Evolutionary conservation across 179 eudicot genomes (phyloP).

Genomic region (Camellia oleifera): DNA sequence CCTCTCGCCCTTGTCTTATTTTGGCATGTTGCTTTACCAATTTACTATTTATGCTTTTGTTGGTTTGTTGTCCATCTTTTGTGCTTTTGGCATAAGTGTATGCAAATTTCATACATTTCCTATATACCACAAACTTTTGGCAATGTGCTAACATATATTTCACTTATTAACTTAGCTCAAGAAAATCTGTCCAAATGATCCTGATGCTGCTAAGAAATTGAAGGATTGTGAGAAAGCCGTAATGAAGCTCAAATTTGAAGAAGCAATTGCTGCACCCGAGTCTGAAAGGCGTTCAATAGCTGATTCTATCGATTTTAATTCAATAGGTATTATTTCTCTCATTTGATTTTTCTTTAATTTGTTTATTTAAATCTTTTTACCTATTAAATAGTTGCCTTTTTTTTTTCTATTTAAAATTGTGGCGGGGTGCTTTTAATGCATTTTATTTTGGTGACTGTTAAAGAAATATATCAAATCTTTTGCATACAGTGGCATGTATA

Average conservation of each 20-base stretch:
- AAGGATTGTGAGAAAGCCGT: constrained; percentile 99
- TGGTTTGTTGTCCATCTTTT: background rate
- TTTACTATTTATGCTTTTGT: background rate
- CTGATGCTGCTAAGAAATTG: constrained; percentile 90
- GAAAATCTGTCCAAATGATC: constrained; percentile 87
- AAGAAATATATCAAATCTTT: background rate
- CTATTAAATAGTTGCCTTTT: background rate
- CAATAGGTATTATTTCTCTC: constrained; percentile 55
- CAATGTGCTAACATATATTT: constrained; percentile 9
- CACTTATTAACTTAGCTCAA: constrained; percentile 53
- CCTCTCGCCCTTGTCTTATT: background rate
- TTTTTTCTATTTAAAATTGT: background rate
- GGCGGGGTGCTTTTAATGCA: background rate
- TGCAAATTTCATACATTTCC: background rate
- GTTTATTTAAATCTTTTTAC: background rate
- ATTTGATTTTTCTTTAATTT: background rate
- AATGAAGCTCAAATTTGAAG: constrained; percentile 90
- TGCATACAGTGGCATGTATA: background rate
- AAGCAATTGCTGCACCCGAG: constrained; percentile 80
- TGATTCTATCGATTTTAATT: constrained; percentile 72
- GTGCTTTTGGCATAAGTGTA: background rate
- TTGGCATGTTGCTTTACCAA: background rate
- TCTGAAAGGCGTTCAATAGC: constrained; percentile 64
- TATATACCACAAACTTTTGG: background rate
- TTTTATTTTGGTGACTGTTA: background rate